These are phyloP conservation scores for Colletotrichum spaethianum DNA, from an alignment of 2,329 filamentous ascomycete genomes.

Conservation along the genomic window DNA sequence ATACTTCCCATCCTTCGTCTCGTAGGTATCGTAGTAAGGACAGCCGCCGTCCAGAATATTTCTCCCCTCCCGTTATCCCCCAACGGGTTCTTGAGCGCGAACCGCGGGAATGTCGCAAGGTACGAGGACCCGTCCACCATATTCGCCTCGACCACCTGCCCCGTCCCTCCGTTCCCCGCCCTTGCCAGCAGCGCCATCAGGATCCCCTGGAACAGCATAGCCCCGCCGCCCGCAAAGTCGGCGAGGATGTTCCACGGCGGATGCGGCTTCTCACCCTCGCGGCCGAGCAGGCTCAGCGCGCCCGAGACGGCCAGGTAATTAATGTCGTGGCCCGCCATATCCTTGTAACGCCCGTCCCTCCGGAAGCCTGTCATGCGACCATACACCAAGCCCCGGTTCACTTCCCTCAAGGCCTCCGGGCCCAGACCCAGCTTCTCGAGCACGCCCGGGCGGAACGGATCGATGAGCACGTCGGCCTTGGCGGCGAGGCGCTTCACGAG, in stretches of 20 bases:
- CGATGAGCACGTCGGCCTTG: slow-evolving; percentile 84
- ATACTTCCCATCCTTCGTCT: slow-evolving; percentile 82
- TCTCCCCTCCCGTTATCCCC: slow-evolving; percentile 75
- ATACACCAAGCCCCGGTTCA: slow-evolving; percentile 84
- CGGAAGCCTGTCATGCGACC: slow-evolving; percentile 92
- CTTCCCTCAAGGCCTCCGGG: slow-evolving; percentile 74
- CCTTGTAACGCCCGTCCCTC: slow-evolving; percentile 85
- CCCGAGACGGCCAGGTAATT: slow-evolving; percentile 95
- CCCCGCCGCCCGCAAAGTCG: slow-evolving; percentile 93
- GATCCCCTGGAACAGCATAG: slow-evolving; percentile 85
- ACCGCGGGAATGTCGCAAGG: slow-evolving; percentile 82
- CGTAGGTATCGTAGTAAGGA: slow-evolving; percentile 92
- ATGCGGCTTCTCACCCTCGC: slow-evolving; percentile 77
- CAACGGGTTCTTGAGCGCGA: slow-evolving; percentile 73
- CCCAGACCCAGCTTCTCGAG: slow-evolving; percentile 87
- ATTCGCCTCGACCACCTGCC: slow-evolving; percentile 94
- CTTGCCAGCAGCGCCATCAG: slow-evolving; percentile 83
- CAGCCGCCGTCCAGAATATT: slow-evolving; percentile 88
- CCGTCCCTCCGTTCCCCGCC: slow-evolving; percentile 70
- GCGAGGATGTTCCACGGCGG: slow-evolving; percentile 88
- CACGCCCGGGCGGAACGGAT: slow-evolving; percentile 93
- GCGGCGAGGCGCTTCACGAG: slow-evolving; percentile 77
- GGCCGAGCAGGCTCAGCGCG: slow-evolving; percentile 82
- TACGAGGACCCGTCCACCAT: slow-evolving; percentile 95
- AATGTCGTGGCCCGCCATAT: slow-evolving; percentile 96